Base-by-base conservation (phyloP, 106 monocot species). In the Allium cepa region DNA sequence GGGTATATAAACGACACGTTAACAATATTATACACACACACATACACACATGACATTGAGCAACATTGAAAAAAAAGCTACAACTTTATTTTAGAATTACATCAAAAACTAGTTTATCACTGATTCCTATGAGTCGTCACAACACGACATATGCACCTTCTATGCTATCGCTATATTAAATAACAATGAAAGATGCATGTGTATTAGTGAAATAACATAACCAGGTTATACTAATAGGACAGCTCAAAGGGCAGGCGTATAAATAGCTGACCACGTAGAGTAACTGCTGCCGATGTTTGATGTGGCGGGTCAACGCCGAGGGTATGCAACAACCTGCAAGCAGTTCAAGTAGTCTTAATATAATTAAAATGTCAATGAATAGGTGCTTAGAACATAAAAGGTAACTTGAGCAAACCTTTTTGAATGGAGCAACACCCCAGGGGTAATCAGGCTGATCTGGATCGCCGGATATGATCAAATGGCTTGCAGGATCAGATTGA, bases 361-460 rank as follows among this genome's bases (percentile, higher is more conserved):
- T 0, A 53, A 46, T 55, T 22, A 28, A 56, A 55, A 8, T 10
- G 15, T 17, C 3, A 10, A 11, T 11, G 17, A 73, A 47, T n/a
- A 50, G 17, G 17, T 1, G 56, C 49, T 63, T 64, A 52, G 10
- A 7, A 48, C 5, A 22, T 53, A 48, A 65, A 13, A 17, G 71
- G 1, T 17, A 26, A 66, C 10, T 10, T 4, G 49, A 49, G 17
- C 17, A 8, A 67, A 85, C 90, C 86, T 90, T 90, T 73, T 86
- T 90, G 52, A 90, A 90, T 10, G 90, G 73, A 47, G 90, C 86
- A 45, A 90, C 83, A 57, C 90, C 90, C 90, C 90, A 90, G 61
- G 90, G 90, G 73, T 90, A 86, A 74, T 90, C 90, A 22, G 73
- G 75, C 56, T 90, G 82, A 77, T 90, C 90, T 50, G 90, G 90